Evolutionary conservation across 2,329 filamentous ascomycete species (phyloP).

Genomic region (Fusarium sp.): DNA sequence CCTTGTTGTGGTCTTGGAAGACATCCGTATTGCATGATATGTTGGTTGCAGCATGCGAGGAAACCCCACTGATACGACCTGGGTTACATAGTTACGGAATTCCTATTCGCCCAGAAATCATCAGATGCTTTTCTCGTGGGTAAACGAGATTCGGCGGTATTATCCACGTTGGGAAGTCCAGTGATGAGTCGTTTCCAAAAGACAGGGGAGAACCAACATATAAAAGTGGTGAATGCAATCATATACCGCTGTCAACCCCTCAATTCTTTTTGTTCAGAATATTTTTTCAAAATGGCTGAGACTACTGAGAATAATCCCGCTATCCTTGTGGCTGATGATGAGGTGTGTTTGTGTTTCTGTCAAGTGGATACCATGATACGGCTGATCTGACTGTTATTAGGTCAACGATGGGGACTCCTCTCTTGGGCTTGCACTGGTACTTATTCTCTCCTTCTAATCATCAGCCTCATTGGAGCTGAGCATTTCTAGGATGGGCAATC

Average conservation of each 20-base stretch:
- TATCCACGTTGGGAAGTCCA: not conserved
- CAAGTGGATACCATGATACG: not conserved
- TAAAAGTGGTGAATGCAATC: not conserved
- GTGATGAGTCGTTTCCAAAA: not conserved
- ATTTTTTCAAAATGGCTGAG: not conserved
- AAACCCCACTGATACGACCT: not conserved
- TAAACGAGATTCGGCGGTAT: not conserved
- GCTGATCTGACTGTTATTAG: not conserved
- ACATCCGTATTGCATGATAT: not conserved
- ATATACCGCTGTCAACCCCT: too few relatives aligned
- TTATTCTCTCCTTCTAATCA: rapidly evolving
- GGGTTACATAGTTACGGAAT: not conserved
- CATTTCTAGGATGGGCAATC: not conserved
- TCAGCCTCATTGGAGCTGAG: rapidly evolving
- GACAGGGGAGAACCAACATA: not conserved
- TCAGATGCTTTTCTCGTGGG: not conserved
- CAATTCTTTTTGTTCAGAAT: too few relatives aligned
- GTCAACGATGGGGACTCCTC: not conserved
- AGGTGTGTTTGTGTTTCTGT: not conserved
- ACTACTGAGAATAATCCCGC: not conserved
- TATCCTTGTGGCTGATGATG: not conserved
- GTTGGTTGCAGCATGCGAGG: not conserved
- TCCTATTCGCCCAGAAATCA: not conserved
- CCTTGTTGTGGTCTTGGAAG: not conserved
- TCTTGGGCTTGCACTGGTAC: not conserved